Evolutionary conservation across 2,329 filamentous ascomycete genomes (phyloP).

Genomic region (Penicillium polonicum): DNA sequence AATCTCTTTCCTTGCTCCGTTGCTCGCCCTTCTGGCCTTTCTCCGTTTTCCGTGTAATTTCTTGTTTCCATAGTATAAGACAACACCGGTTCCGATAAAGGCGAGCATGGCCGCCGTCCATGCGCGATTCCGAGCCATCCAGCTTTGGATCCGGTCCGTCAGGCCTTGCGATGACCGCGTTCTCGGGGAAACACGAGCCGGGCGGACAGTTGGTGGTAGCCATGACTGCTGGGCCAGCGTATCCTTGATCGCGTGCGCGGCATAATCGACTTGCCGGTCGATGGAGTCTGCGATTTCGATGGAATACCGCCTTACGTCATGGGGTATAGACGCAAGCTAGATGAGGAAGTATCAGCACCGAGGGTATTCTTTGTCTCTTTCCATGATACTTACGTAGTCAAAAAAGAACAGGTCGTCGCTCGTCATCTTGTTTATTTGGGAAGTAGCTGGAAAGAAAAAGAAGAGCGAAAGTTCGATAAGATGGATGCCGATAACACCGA

Average conservation of each 20-base stretch:
- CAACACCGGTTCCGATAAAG: slow-evolving; percentile 63
- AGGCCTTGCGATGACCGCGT: slow-evolving; percentile 41
- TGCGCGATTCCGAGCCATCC: slow-evolving; percentile 71
- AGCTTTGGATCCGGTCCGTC: slow-evolving; percentile 63
- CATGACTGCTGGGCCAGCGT: slow-evolving; percentile 66
- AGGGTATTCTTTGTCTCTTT: neutral
- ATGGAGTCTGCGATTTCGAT: slow-evolving; percentile 74
- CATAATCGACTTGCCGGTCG: slow-evolving; percentile 75
- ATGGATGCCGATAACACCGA: slow-evolving; percentile 12
- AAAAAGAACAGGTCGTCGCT: slow-evolving; percentile 76
- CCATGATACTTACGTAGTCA: slow-evolving; percentile 62
- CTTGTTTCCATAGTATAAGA: slow-evolving; percentile 62
- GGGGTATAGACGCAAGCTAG: slow-evolving; percentile 58
- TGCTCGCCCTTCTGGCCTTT: slow-evolving; percentile 73
- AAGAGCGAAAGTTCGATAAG: slow-evolving; percentile 21
- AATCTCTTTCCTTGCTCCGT: slow-evolving; percentile 84
- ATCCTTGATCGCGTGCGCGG: slow-evolving; percentile 69
- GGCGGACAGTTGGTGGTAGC: slow-evolving; percentile 68
- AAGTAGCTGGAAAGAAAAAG: slow-evolving; percentile 11
- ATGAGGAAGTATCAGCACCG: slow-evolving; percentile 13
- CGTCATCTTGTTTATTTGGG: slow-evolving; percentile 59
- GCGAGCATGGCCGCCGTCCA: slow-evolving; percentile 70
- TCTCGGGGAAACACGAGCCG: slow-evolving; percentile 39
- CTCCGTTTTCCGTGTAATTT: slow-evolving; percentile 61
- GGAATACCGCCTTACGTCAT: slow-evolving; percentile 69